Percentiles rank a stretch among this genome's conserved stretches.
Conservation (phyloP, 2,329 filamentous ascomycete genomes). For the Dactylellina sp. region DNA sequence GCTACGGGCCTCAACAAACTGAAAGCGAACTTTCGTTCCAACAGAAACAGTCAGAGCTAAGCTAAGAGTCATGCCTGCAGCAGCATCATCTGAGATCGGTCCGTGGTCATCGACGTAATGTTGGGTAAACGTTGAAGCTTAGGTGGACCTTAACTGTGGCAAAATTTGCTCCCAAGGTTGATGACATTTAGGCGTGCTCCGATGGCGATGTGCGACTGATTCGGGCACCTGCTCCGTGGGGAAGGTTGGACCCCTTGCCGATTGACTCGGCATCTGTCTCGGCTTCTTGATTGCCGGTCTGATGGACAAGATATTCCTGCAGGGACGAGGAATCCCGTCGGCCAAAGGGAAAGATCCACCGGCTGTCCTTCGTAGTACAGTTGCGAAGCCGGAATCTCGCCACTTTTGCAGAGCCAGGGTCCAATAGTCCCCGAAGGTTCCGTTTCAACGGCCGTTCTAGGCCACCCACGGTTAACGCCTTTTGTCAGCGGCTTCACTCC, state of each 20-base stretch:
- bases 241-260: slow-evolving; percentile 27
- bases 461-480: slow-evolving; percentile 8
- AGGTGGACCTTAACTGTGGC: neutral
- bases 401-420: neutral
- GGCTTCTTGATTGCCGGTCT: slow-evolving; percentile 24
- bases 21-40: neutral
- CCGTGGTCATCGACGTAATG: neutral
- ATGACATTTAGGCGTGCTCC: slow-evolving; percentile 36
- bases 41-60: neutral
- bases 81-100: neutral
- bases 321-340: slow-evolving; percentile 6
- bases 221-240: slow-evolving; percentile 31
- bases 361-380: too few species aligned
- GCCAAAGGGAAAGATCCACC: slow-evolving; percentile 22
- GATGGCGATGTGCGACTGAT: slow-evolving; percentile 41
- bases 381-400: slow-evolving; percentile 1
- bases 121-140: too few species aligned
- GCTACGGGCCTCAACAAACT: slow-evolving; percentile 32
- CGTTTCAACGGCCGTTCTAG: slow-evolving; percentile 5
- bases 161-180: neutral
- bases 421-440: neutral
- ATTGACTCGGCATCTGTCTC: slow-evolving; percentile 36
- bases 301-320: slow-evolving; percentile 7
- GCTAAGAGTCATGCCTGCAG: neutral
- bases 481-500: too few species aligned